Conservation (phyloP, 176 grass and related monocot species). For the Juncus effusus region DNA sequence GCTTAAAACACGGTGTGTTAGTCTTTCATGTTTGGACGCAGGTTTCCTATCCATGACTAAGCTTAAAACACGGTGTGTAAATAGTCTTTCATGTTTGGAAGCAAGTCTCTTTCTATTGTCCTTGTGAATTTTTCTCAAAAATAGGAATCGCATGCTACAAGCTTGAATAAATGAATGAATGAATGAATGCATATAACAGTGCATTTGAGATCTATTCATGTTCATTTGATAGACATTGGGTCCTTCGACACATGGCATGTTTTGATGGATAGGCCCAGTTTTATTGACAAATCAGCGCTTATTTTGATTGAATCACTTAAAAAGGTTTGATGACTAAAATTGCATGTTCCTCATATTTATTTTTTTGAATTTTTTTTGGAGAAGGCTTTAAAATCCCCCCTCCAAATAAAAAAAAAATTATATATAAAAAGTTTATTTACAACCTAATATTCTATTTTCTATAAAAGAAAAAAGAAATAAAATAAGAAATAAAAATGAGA, state of each 20-base stretch:
- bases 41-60: conserved; percentile 1
- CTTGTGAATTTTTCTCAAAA: neutral
- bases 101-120: conserved; percentile 14
- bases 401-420: too few species aligned
- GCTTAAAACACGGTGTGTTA: neutral
- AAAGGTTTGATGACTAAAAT: conserved; percentile 4
- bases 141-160: conserved; percentile 29
- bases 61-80: neutral
- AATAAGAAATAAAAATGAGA: too few species aligned
- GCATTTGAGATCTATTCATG: conserved; percentile 22
- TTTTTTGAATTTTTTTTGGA: too few species aligned
- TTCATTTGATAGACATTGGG: conserved; percentile 25
- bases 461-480: too few species aligned
- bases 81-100: neutral
- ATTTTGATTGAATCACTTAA: neutral
- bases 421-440: too few species aligned
- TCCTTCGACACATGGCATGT: conserved; percentile 22
- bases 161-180: neutral
- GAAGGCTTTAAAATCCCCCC: too few species aligned
- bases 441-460: too few species aligned
- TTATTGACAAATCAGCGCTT: neutral
- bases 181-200: conserved; percentile 3
- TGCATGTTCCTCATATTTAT: neutral
- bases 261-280: conserved; percentile 12
- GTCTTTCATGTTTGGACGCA: neutral